Evolutionary conservation across 1,284 basidiomycete genomes (phyloP).

Genomic region (Tetrapyrgos nigripes): DNA sequence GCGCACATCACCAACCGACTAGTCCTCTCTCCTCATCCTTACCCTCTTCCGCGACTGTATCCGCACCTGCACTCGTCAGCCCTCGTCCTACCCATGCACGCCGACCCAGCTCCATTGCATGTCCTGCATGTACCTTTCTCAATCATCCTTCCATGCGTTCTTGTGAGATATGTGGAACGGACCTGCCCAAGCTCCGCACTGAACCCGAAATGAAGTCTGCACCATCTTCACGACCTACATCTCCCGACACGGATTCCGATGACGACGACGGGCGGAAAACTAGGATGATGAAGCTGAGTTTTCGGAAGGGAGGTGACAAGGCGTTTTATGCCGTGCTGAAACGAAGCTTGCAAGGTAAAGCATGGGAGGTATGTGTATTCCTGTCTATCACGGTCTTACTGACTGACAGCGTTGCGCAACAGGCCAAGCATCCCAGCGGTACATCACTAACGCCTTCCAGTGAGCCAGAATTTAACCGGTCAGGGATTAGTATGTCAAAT

Average conservation of each 20-base stretch:
- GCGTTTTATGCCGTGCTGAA: conserved; percentile 84
- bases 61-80: conserved; percentile 27
- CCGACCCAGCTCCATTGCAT: conserved; percentile 54
- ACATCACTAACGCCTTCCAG: background rate
- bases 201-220: conserved; percentile 56
- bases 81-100: conserved; percentile 23
- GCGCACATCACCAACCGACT: conserved; percentile 20
- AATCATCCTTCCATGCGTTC: conserved; percentile 79
- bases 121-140: conserved; percentile 91
- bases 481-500: conserved; percentile 10
- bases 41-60: conserved; percentile 36
- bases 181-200: conserved; percentile 32
- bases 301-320: conserved; percentile 91
- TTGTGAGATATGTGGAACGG: conserved; percentile 91
- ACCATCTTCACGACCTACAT: conserved; percentile 62
- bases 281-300: conserved; percentile 77
- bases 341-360: conserved; percentile 76
- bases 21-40: conserved; percentile 39
- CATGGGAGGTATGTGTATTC: conserved; percentile 74
- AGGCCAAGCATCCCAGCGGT: background rate
- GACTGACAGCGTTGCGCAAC: conserved; percentile 14
- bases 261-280: conserved; percentile 30
- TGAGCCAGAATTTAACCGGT: conserved; percentile 16
- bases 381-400: background rate
- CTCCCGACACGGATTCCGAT: conserved; percentile 45